These are phyloP conservation scores for Maudiozyma barnettii DNA, from an alignment of 805 yeast species.

Conservation along the genomic window DNA sequence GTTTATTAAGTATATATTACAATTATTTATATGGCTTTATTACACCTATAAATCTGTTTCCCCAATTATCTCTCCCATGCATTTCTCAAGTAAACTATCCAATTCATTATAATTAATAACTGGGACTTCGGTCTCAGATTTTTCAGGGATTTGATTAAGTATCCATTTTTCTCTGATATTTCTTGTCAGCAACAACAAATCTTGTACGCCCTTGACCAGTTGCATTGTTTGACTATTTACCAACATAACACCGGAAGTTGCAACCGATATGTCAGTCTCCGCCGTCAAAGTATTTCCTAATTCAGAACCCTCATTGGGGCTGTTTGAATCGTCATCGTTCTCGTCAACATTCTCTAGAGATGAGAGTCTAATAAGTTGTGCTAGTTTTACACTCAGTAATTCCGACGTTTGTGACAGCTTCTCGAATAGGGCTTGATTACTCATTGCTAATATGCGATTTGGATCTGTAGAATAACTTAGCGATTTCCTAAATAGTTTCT, in stretches of 20 bases:
- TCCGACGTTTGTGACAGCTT: constrained; percentile 26
- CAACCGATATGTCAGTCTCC: constrained; percentile 16
- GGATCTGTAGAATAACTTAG: background rate
- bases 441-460: constrained; percentile 11
- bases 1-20: no score
- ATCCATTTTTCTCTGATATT: constrained; percentile 29
- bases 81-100: constrained; percentile 14
- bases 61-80: constrained; percentile 15
- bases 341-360: constrained; percentile 12
- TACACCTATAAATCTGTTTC: background rate
- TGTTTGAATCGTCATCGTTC: constrained; percentile 6
- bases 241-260: constrained; percentile 23
- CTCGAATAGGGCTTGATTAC: constrained; percentile 24
- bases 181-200: constrained; percentile 25
- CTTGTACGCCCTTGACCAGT: constrained; percentile 27
- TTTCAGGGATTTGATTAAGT: constrained; percentile 24
- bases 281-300: background rate
- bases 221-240: constrained; percentile 26
- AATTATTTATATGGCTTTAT: background rate
- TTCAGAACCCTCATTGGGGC: background rate
- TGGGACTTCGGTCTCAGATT: constrained; percentile 2
- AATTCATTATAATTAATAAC: constrained; percentile 13
- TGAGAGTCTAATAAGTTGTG: constrained; percentile 22
- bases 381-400: constrained; percentile 20
- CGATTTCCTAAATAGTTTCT: background rate